Evolutionary conservation across 2,329 filamentous ascomycete species (phyloP).

Genomic region (Fusarium coffeatum): DNA sequence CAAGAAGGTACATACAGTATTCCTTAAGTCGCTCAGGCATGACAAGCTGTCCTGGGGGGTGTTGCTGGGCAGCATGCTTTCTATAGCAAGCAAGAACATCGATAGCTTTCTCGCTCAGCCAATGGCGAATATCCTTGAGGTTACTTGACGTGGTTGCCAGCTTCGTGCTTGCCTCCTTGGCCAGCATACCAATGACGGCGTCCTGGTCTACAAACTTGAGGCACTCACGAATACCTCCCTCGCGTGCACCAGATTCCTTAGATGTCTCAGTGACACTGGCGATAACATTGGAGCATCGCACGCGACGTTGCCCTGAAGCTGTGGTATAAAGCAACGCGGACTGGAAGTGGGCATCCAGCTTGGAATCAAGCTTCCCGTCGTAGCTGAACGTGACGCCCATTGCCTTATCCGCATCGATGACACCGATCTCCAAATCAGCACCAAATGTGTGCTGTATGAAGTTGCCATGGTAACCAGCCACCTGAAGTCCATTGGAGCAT

Average conservation of each 20-base stretch:
- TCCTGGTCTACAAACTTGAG: slow-evolving; percentile 98
- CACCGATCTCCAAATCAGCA: slow-evolving; percentile 92
- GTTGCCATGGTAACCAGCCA: slow-evolving; percentile 94
- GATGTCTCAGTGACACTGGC: slow-evolving; percentile 84
- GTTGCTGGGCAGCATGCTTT: slow-evolving; percentile 87
- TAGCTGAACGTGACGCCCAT: slow-evolving; percentile 92
- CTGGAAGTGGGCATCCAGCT: slow-evolving; percentile 97
- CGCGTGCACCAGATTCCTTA: slow-evolving; percentile 54
- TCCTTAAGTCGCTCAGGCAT: slow-evolving; percentile 97
- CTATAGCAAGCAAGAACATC: slow-evolving; percentile 92
- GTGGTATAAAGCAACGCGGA: slow-evolving; percentile 95
- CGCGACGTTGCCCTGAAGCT: slow-evolving; percentile 85
- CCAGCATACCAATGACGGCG: slow-evolving; percentile 86
- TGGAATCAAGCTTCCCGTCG: slow-evolving; percentile 96
- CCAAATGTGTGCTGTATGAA: slow-evolving; percentile 96
- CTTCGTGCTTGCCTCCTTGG: slow-evolving; percentile 93
- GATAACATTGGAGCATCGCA: slow-evolving; percentile 92
- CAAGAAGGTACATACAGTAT: slow-evolving; percentile 95
- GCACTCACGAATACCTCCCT: slow-evolving; percentile 75
- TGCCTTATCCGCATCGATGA: slow-evolving; percentile 93
- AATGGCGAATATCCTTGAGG: slow-evolving; percentile 86
- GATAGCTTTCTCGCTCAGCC: slow-evolving; percentile 89
- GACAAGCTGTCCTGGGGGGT: slow-evolving; percentile 92
- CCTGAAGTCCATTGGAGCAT: slow-evolving; percentile 95
- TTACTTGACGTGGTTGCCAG: slow-evolving; percentile 75